A percentile compares a stretch with the other conserved stretches of the same genome.
phyloP scores from a whole-genome alignment of 371 early-diverging fungal species.

The Blakeslea trispora region DNA sequence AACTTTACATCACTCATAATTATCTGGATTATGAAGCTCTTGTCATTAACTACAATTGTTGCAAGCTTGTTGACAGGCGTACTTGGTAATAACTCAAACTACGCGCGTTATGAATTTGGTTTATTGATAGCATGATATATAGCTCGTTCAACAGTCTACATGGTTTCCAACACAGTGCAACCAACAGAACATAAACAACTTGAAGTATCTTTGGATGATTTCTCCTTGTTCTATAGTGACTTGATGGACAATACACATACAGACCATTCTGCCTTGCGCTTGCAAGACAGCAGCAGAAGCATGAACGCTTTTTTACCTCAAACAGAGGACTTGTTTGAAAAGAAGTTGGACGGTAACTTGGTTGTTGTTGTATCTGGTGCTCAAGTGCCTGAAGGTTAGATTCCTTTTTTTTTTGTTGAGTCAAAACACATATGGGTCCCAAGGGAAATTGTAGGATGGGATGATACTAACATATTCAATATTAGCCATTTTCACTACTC shows the following conservation, averaged over 20 bases:
- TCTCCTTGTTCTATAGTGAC: constrained; percentile 29
- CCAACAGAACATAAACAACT: constrained; percentile 10
- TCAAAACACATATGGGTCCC: too few relatives aligned
- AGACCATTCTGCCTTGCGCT: constrained; percentile 15
- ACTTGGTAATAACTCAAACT: constrained; percentile 14
- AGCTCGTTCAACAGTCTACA: constrained; percentile 32
- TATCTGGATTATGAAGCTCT: constrained; percentile 21
- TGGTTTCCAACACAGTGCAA: constrained; percentile 14
- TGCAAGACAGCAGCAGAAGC: constrained; percentile 13
- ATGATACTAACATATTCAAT: neutral
- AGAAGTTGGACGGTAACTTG: constrained; percentile 25
- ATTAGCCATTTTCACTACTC: constrained; percentile 21
- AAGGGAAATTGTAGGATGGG: too few relatives aligned
- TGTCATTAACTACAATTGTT: constrained; percentile 27
- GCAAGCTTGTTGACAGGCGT: constrained; percentile 25
- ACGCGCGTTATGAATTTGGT: too few relatives aligned
- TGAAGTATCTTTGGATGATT: constrained; percentile 23
- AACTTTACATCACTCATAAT: constrained; percentile 7
- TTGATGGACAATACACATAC: constrained; percentile 25
- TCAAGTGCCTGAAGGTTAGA: constrained; percentile 20
- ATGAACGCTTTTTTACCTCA: constrained; percentile 8
- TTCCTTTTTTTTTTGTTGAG: too few relatives aligned
- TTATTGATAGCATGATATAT: neutral
- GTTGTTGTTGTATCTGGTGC: constrained; percentile 27
- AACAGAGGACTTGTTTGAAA: constrained; percentile 17